Evolutionary conservation across 2,329 filamentous ascomycete species (phyloP), one percentile per base, ranked within the genome.

Genomic region (Tolypocladium ovalisporum): DNA sequence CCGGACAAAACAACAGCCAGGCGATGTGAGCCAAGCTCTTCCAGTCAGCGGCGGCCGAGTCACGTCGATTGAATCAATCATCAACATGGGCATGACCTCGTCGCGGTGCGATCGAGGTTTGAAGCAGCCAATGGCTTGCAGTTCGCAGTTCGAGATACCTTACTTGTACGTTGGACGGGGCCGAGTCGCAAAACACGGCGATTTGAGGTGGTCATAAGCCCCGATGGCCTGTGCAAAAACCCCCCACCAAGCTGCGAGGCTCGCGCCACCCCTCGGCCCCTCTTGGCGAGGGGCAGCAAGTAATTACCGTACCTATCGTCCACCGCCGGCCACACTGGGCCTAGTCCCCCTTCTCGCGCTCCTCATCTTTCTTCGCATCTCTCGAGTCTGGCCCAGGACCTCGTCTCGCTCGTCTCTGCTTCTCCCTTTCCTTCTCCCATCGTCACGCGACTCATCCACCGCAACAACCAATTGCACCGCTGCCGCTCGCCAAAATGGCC

Each of bases 401-500:
- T 49, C 44, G 36, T 19, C 36, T 19, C 15, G 15, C 36, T 19
- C 36, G 36, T 4, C 36, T 19, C 36, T 39, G 36, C 36, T 39
- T 29, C 44, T 32, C 10, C 44, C n/a, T 15, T 17, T 52, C 44
- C 53, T 52, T 24, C 55, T 55, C 29, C 8, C 53, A 13, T 8
- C 15, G 9, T 29, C 42, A 27, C 32, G 35, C 29, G 9, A 24
- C 37, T 22, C 34, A 6, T 27, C 47, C 27, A 22, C 53, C 29
- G 4, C 19, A 37, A 12, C 17, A 39, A 17, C 24, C 47, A 15
- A 35, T 44, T 27, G 36, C 32, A 29, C 36, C 27, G 6, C 40
- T 35, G n/a, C 42, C 27, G 53, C 9, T 58, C 55, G 56, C 61
- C 63, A 76, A 67, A 55, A 85, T 84, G 81, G 80, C 82, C 47